A percentile compares a stretch with the other conserved stretches of the same genome.
These are phyloP conservation scores for Phaffomyces opuntiae DNA, from an alignment of 805 yeast species.

Conservation along the genomic window DNA sequence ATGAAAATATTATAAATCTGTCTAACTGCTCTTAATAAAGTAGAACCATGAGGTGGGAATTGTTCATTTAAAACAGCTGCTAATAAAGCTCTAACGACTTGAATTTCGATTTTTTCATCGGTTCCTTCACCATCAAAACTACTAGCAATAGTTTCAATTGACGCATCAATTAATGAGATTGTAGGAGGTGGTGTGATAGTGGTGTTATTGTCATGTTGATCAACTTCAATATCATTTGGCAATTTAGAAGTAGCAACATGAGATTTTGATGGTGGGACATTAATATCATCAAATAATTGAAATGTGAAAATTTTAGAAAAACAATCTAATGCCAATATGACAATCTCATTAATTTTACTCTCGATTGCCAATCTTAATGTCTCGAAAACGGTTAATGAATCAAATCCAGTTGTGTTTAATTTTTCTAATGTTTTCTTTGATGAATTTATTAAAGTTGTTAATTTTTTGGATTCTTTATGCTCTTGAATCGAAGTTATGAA, in stretches of 20 bases:
- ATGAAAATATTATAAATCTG: slow-evolving; percentile 91
- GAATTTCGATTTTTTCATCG: slow-evolving; percentile 82
- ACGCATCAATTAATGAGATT: slow-evolving; percentile 64
- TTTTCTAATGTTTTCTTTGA: slow-evolving; percentile 26
- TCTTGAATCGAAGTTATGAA: slow-evolving; percentile 51
- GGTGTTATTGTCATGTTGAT: not conserved
- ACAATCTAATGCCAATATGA: slow-evolving; percentile 72
- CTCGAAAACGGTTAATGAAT: slow-evolving; percentile 58
- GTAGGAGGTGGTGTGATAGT: slow-evolving; percentile 40
- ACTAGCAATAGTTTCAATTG: slow-evolving; percentile 75
- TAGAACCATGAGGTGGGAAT: slow-evolving; percentile 84
- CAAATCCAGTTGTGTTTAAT: slow-evolving; percentile 27
- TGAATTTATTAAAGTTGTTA: slow-evolving; percentile 28
- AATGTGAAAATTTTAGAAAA: slow-evolving; percentile 86
- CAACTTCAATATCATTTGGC: slow-evolving; percentile 12
- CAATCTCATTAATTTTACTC: slow-evolving; percentile 53
- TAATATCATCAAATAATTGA: slow-evolving; percentile 58
- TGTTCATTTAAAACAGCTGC: slow-evolving; percentile 79
- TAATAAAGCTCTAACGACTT: slow-evolving; percentile 85
- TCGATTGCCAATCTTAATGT: slow-evolving; percentile 75
- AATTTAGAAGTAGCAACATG: slow-evolving; percentile 16
- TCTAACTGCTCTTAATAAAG: slow-evolving; percentile 82
- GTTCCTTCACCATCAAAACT: slow-evolving; percentile 92
- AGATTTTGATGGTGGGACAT: slow-evolving; percentile 39
- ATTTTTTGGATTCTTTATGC: slow-evolving; percentile 54